Conservation (phyloP, 352 stramenopile genomes). For the Sclerospora graminicola region DNA sequence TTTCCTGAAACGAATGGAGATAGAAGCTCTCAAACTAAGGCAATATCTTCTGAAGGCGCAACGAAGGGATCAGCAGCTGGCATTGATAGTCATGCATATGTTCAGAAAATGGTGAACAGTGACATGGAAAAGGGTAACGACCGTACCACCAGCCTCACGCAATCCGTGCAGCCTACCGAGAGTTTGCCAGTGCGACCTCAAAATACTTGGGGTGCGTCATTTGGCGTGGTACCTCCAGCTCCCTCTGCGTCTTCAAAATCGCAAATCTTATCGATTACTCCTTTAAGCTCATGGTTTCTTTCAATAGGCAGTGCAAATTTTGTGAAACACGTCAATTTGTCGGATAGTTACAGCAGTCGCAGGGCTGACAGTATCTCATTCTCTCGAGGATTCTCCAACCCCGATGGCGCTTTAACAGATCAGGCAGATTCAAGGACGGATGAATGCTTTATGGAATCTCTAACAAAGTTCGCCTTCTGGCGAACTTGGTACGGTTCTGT, state of each 20-base stretch:
- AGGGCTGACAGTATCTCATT: slow-evolving; percentile 4
- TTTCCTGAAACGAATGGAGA: not conserved
- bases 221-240: slow-evolving; percentile 20
- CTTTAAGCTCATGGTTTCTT: slow-evolving; percentile 58
- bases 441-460: slow-evolving; percentile 36
- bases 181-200: slow-evolving; percentile 2
- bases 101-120: slow-evolving; percentile 19
- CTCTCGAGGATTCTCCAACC: not conserved
- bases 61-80: slow-evolving; percentile 1
- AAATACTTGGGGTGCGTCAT: slow-evolving; percentile 40
- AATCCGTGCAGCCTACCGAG: not conserved
- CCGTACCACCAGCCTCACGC: not conserved
- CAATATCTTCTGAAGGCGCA: not conserved
- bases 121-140: slow-evolving; percentile 1
- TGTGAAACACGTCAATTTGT: slow-evolving; percentile 39
- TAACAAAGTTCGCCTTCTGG: too few species aligned
- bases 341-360: slow-evolving; percentile 3
- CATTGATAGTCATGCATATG: slow-evolving; percentile 21
- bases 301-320: slow-evolving; percentile 54
- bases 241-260: not conserved
- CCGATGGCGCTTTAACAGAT: too few species aligned
- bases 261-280: slow-evolving; percentile 19
- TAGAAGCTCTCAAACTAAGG: not conserved
- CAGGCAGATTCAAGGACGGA: slow-evolving; percentile 30
- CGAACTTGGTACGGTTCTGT: too few species aligned